Base-by-base conservation (phyloP, 2,329 filamentous ascomycete genomes). In the Diplodia corticola region DNA sequence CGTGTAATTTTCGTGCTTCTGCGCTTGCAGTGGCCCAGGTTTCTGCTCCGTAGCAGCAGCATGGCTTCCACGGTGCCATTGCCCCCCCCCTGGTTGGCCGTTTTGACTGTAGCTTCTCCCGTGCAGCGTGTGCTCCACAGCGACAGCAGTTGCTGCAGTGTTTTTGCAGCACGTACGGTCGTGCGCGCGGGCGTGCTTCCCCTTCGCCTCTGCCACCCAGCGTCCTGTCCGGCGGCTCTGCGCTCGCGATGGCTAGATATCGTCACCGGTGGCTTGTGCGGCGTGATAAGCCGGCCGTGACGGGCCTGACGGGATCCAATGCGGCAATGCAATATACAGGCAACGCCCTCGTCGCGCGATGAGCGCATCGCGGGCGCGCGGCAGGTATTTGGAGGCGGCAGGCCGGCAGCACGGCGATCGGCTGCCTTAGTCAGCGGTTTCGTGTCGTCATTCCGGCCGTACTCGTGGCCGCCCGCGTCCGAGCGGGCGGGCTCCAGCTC, bases 401-500 rank as follows among this genome's bases (percentile, higher is more conserved):
- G 33, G n/a, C 24, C 37, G 33, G 33, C 33, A 35, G 33, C 33
- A 10, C 33, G 22, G 53, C 5, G 53, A 40, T 40, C 20, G 53
- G 28, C 28, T 20, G 33, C n/a, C 33, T 57, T 57, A 57, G 7
- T 57, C 53, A 57, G 22, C 53, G 53, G 53, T 57, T 44, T 40
- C 53, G 15, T 57, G 55, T 60, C 55, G 37, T 60, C 37, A 46
- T 60, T 24, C 33, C 55, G 37, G 37, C 55, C 37, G 37, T 60
- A 60, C 44, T 60, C 55, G 37, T 46, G 55, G 55, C 55, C 37
- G 55, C 24, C 37, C 37, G 37, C 55, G 37, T 60, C 55, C 37
- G 24, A 60, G 55, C 37, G 22, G 24, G 22, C 54, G 55, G 55
- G 55, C 55, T 60, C 55, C 13, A 60, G 37, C 33, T 35, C 17